Conservation (phyloP, 2,329 filamentous ascomycete genomes). For the Colletotrichum spinosum region DNA sequence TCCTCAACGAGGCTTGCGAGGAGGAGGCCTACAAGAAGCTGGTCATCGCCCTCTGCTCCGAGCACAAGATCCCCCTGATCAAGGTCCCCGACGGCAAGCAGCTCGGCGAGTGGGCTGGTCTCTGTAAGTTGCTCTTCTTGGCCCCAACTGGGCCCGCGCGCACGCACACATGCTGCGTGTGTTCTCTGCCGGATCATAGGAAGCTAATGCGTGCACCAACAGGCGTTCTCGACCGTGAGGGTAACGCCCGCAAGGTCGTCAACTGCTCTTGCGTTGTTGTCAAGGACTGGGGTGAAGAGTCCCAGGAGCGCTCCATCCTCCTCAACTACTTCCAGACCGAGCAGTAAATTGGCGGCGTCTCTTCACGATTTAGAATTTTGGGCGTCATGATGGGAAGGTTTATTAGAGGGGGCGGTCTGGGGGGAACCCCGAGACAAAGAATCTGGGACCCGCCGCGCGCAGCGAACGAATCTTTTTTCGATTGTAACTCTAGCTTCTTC, state of each 20-base stretch:
- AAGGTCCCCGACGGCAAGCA: conserved; percentile 99
- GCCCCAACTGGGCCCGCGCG: too few species aligned
- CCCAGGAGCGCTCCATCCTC: conserved; percentile 97
- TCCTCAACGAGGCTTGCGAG: conserved; percentile 99
- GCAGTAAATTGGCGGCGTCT: conserved; percentile 62
- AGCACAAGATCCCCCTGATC: conserved; percentile 99
- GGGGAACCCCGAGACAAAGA: neutral
- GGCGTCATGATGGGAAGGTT: conserved; percentile 46
- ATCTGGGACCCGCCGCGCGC: conserved; percentile 22
- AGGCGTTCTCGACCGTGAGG: conserved; percentile 99
- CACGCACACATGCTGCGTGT: too few species aligned
- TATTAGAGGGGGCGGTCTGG: conserved; percentile 36
- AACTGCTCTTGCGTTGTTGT: conserved; percentile 99
- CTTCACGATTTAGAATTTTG: conserved; percentile 40
- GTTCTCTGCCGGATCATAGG: too few species aligned
- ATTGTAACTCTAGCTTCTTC: conserved; percentile 61
- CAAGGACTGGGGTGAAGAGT: conserved; percentile 99
- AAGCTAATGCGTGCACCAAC: conserved; percentile 2
- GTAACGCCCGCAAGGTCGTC: conserved; percentile 99
- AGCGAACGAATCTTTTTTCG: conserved; percentile 44
- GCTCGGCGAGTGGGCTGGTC: conserved; percentile 99
- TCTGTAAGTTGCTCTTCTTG: conserved; percentile 77
- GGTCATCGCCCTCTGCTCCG: conserved; percentile 96
- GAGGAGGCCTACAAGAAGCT: conserved; percentile 99
- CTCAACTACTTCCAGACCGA: conserved; percentile 99